Base-by-base conservation (phyloP, 1,284 basidiomycete species). In the Ceratobasidium sp. region DNA sequence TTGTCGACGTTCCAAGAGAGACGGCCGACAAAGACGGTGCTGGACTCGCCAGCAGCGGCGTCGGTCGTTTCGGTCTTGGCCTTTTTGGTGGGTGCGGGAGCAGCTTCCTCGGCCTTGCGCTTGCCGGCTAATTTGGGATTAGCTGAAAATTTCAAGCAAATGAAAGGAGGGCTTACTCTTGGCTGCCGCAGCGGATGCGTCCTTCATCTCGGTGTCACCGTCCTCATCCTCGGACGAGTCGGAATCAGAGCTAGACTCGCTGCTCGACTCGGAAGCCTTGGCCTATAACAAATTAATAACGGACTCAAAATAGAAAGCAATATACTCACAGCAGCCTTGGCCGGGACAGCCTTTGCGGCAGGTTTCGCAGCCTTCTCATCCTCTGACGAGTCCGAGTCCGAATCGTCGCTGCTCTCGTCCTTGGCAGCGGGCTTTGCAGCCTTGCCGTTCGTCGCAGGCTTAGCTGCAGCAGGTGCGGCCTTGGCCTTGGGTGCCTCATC, bases 1-100 rank as follows among this genome's bases (percentile, higher is more conserved):
- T 95, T 92, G 84, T 98, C 96, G 74, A 99, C 90, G 79, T 94
- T 95, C 95, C 95, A 99, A 35, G 94, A 96, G 58, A 99, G 86
- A 73, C 88, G 87, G 68, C 96, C 96, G 74, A 99, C 94, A 77
- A 96, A 99, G 76, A 98, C 86, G 62, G 89, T 90, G 77, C 86
- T 90, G 54, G 84, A 85, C 15, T 79, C 74, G 43, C 74, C 76
- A 42, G 73, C 72, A 7, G 80, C 83, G 57, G 86, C 84, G 52
- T 81, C 79, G 64, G 83, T 87, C 72, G 87, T 84, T 47, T 81
- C 84, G 60, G 88, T 80, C 82, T 95, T 96, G 74, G 83, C 84
- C 82, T 96, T 98, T 85, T 98, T 98, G 56, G 87, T 80, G 42
- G 89, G 84, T 12, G 82, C 82, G 32, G 82, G 78, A 31, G 79